Evolutionary conservation across 2,329 filamentous ascomycete species (phyloP), one percentile per base, ranked within the genome.

Genomic region (Calycina herbarum): DNA sequence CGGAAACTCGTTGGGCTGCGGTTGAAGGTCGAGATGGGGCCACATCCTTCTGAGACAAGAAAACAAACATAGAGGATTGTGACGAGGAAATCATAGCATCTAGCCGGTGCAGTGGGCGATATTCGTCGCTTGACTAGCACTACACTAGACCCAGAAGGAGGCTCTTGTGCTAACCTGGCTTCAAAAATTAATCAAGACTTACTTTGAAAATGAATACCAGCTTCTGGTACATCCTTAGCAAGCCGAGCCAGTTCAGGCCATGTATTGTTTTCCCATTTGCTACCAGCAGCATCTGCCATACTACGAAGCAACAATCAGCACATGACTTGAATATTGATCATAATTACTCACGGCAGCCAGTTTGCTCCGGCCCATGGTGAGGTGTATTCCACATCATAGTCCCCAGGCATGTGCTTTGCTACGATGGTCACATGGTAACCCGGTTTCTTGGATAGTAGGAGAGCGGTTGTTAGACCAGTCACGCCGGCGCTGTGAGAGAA

Each of bases 361-460:
- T 95, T 94, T 64, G 92, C 92, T 11, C 92, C 92, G 0, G 92
- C 93, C 90, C 92, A 96, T 0, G 92, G 93, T 3, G 92, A 95
- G 0, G 92, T 89, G 77, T 96, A 97, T 80, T 95, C 89, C 69
- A 94, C 89, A 69, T 93, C 89, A 76, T 94, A 94, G 80, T 97
- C 94, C 45, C 94, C 94, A 0, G 94, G 93, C 89, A 96, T 94
- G 75, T 96, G 90, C 74, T 94, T 95, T 4, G 92, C 89, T 27
- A 92, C 81, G 38, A 96, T 82, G 0, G 90, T 92, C 70, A 95
- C 79, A 20, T 79, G 78, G 69, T 87, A 82, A 11, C 78, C 72
- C 13, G 79, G 77, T 71, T 86, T 81, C 65, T 81, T 80, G 20
- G 86, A 86, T 24, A 90, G 79, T 20, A 86, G 77, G 35, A 88